Conservation (phyloP, 2,329 filamentous ascomycete genomes). For the Ceratocystis diversiconidia region DNA sequence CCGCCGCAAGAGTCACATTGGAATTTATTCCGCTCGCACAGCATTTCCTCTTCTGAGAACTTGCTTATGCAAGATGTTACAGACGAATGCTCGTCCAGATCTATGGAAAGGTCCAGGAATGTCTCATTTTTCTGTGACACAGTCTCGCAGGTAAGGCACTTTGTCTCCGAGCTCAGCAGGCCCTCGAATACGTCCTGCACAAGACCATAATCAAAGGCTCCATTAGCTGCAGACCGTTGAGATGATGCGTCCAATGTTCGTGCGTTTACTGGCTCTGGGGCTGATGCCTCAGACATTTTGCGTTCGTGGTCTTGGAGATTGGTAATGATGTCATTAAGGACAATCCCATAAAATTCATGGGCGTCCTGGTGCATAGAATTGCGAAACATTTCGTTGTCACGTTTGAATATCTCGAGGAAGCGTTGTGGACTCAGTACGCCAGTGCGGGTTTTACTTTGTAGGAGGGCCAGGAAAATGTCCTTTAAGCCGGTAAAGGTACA, state of each 20-base stretch:
- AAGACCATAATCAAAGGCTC: conserved; percentile 50
- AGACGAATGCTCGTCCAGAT: conserved; percentile 86
- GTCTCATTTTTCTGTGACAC: conserved; percentile 90
- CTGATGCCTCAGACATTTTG: conserved; percentile 28
- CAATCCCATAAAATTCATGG: conserved; percentile 86
- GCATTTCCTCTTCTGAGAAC: conserved; percentile 96
- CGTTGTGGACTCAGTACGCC: conserved; percentile 85
- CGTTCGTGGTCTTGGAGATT: conserved; percentile 76
- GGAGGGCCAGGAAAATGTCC: conserved; percentile 87
- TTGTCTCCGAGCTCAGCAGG: conserved; percentile 84
- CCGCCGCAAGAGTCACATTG: conserved; percentile 96
- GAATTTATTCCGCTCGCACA: conserved; percentile 97
- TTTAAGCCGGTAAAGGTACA: conserved; percentile 89
- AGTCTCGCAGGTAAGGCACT: conserved; percentile 91
- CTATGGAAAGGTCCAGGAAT: conserved; percentile 90
- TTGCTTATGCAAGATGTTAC: conserved; percentile 91
- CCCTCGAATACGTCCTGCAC: conserved; percentile 97
- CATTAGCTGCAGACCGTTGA: conserved; percentile 28
- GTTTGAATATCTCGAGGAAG: conserved; percentile 84
- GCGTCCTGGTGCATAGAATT: conserved; percentile 97
- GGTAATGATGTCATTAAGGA: conserved; percentile 90
- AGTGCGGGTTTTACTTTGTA: conserved; percentile 65
- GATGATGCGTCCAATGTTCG: conserved; percentile 33
- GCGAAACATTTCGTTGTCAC: conserved; percentile 93
- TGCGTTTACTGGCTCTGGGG: conserved; percentile 33